Conservation (phyloP, 1,284 basidiomycete species). For the Laetiporus sulphureus region DNA sequence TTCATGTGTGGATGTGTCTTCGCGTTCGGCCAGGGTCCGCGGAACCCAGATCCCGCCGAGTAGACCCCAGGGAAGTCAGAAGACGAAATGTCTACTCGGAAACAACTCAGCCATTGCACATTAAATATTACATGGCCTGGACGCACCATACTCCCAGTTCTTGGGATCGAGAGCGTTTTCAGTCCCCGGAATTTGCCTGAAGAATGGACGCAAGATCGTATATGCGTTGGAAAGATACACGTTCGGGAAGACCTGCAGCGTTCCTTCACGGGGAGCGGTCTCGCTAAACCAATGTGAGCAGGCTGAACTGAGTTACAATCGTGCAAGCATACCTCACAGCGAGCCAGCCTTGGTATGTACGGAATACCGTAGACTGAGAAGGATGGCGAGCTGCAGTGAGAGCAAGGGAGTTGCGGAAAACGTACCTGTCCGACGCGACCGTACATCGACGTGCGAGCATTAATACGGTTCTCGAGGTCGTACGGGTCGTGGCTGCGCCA, state of each 20-base stretch:
- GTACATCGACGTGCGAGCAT: conserved; percentile 57
- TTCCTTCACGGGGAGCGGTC: conserved; percentile 73
- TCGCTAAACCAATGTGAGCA: conserved; percentile 38
- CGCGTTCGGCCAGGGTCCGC: conserved; percentile 46
- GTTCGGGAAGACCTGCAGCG: conserved; percentile 73
- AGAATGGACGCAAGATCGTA: conserved; percentile 80
- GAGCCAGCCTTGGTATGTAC: conserved; percentile 79
- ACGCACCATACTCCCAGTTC: conserved; percentile 69
- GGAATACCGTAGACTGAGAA: conserved; percentile 55
- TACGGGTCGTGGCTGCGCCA: conserved; percentile 73
- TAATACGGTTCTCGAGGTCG: conserved; percentile 53
- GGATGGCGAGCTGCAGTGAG: background rate
- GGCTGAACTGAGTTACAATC: background rate
- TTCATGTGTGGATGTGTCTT: conserved; percentile 60
- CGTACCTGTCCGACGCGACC: conserved; percentile 47
- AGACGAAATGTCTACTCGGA: conserved; percentile 39
- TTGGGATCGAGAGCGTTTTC: conserved; percentile 43
- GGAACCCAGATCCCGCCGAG: conserved; percentile 34
- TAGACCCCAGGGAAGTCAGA: conserved; percentile 57
- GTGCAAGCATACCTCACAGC: conserved; percentile 44
- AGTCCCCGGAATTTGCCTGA: conserved; percentile 42
- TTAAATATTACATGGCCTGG: too few relatives aligned
- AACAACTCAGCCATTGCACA: background rate
- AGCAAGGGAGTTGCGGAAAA: conserved; percentile 1
- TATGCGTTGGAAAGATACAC: conserved; percentile 74